Base-by-base conservation (phyloP, 306 rosid genomes). In the Mimosa bimucronata region DNA sequence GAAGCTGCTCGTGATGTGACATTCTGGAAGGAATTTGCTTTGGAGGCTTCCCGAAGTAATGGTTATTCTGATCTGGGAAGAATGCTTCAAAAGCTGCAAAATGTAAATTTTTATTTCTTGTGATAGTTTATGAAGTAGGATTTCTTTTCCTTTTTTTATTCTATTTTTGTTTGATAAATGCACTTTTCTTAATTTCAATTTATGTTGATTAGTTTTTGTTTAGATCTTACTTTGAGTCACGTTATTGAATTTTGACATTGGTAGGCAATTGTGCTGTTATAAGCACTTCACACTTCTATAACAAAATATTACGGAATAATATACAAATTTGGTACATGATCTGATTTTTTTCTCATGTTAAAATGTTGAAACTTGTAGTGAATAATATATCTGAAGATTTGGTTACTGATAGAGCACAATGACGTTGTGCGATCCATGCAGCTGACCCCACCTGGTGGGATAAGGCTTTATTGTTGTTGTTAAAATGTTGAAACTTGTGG, bases 61-160 rank as follows among this genome's bases (percentile, higher is more conserved):
- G 93, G 90, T 79, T 96, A 96, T 91, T 87, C 90, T 53, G 96
- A 90, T 82, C 90, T 93, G 73, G 98, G 99, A 82, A 91, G 89
- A 87, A 91, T 96, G 93, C 98, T 96, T 83, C 81, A 85, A 83
- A 96, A 88, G 90, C 88, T 96, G 88, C 92, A 88, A 78, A 96
- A 83, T 84, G 99, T 96, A 93, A 91, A 81, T 82, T 89, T 75
- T 85, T 65, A 55, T 86, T 77, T 75, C 77, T 84, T 76, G 81
- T 87, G 85, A 83, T 84, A 58, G 75, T 71, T 69, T 58, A 40
- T 31, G 80, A 76, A 71, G 73, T 78, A 75, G 79, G 83, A 46
- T 57, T 57, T 23, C 25, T 12, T 34, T 79, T 60, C 8, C 12
- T 62, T 74, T 0, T 3, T 42, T 38, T 3, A 57, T 28, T 11